A percentile compares a stretch with the other conserved stretches of the same genome.
Conservation (phyloP, 306 rosid species). For the Vigna hirtella region DNA sequence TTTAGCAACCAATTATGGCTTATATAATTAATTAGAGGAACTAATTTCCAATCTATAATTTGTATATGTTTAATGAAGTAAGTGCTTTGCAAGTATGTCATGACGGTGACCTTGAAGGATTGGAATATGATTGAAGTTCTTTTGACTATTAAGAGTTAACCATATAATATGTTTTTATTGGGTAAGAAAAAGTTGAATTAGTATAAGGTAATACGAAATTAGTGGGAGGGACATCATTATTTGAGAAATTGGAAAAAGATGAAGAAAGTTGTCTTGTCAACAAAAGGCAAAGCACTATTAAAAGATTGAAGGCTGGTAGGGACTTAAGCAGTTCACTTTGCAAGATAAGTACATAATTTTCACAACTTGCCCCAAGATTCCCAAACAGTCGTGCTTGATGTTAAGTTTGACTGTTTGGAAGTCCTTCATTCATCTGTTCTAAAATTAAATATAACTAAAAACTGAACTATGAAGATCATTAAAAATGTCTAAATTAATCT, state of each 20-base stretch:
- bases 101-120: neutral
- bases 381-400: neutral
- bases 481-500: neutral
- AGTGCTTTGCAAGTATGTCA: neutral
- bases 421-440: neutral
- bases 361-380: slow-evolving; percentile 5
- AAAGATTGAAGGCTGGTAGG: neutral
- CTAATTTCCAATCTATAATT: neutral
- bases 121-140: neutral
- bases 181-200: neutral
- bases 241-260: neutral
- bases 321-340: slow-evolving; percentile 1
- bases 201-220: neutral
- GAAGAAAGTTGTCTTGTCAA: slow-evolving; percentile 8
- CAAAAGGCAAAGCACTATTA: neutral
- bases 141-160: neutral
- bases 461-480: neutral
- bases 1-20: neutral
- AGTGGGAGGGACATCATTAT: neutral
- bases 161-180: neutral
- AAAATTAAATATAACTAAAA: neutral
- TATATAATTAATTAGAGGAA: neutral
- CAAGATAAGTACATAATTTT: neutral
- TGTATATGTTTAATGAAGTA: neutral
- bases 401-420: slow-evolving; percentile 7